Base-by-base conservation (phyloP, 2,329 filamentous ascomycete species). In the Nemania sp. region DNA sequence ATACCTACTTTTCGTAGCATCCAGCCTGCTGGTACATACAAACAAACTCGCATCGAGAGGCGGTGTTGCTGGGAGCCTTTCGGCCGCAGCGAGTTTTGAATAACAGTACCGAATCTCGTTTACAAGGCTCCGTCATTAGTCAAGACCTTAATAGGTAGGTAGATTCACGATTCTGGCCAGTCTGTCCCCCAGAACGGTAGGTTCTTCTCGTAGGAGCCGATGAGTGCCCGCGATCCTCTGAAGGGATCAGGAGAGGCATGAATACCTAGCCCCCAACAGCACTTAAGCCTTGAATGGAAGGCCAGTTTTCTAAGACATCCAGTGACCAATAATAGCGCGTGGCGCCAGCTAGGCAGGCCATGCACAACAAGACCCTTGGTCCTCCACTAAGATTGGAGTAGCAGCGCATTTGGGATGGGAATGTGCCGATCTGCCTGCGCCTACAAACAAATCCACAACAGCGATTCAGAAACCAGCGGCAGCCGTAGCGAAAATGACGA, bases 401-500 rank as follows among this genome's bases (percentile, higher is more conserved):
- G n/a, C n/a, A n/a, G n/a, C n/a, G n/a, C n/a, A 24, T 41, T 44
- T 44, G 17, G 37, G 28, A 20, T 51, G 42, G 55, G 51, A 57
- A 54, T 54, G 51, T 54, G 55, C 51, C 44, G 55, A 57, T 54
- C 55, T 37, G 42, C 51, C 28, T 37, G 39, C 52, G 36, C 46
- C 46, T 31, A 50, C 43, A 47, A 49, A 30, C 31, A 57, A 52
- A 48, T 30, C 52, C 47, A 15, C 48, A 52, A 42, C 49, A 36
- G 36, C 51, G 54, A 50, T 50, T 54, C 37, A 52, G 47, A 49
- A 42, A 39, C 51, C 47, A 48, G 48, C 41, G 42, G 52, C 36
- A 33, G 28, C 33, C 46, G 52, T 41, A 50, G 54, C 51, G 54
- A 65, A 61, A 58, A 66, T 66, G 56, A 65, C 39, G 64, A 66